phyloP scores from a whole-genome alignment of 345 rosid genomes.

The Camelina hispida region DNA sequence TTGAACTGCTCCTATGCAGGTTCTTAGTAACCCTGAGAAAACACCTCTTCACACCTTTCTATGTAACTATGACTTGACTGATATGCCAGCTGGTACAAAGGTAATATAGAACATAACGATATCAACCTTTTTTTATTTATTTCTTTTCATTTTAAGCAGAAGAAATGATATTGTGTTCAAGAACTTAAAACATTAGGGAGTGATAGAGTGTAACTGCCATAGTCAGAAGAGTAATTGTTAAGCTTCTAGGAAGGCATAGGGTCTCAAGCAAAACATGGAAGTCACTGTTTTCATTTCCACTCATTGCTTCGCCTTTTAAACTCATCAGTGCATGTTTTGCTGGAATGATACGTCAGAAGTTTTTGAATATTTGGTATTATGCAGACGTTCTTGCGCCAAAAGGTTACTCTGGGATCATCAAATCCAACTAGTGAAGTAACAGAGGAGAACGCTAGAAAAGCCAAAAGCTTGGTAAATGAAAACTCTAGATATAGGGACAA shows the following conservation, averaged over 20 bases:
- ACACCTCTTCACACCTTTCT: slow-evolving; percentile 95
- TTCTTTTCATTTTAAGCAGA: background rate
- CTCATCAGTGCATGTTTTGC: background rate
- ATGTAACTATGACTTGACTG: slow-evolving; percentile 94
- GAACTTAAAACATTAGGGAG: background rate
- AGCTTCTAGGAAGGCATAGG: slow-evolving; percentile 26
- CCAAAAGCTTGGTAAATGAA: slow-evolving; percentile 34
- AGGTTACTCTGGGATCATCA: slow-evolving; percentile 74
- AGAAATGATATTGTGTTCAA: background rate
- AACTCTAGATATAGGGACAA: slow-evolving; percentile 26
- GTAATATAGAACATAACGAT: slow-evolving; percentile 29
- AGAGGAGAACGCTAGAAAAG: slow-evolving; percentile 44
- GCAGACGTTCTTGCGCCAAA: slow-evolving; percentile 93
- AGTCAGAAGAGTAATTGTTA: slow-evolving; percentile 2
- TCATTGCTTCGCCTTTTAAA: slow-evolving; percentile 10
- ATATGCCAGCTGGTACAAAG: slow-evolving; percentile 85
- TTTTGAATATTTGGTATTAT: slow-evolving; percentile 9
- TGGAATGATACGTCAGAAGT: background rate
- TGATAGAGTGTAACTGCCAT: slow-evolving; percentile 20
- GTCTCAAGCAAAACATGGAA: background rate
- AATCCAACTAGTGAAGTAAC: slow-evolving; percentile 51
- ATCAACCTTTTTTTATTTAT: background rate
- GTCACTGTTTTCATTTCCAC: slow-evolving; percentile 1
- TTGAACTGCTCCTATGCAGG: slow-evolving; percentile 53
- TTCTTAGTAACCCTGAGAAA: slow-evolving; percentile 97